Evolutionary conservation across 2,329 filamentous ascomycete species (phyloP).

Genomic region (Cercospora citrullina): DNA sequence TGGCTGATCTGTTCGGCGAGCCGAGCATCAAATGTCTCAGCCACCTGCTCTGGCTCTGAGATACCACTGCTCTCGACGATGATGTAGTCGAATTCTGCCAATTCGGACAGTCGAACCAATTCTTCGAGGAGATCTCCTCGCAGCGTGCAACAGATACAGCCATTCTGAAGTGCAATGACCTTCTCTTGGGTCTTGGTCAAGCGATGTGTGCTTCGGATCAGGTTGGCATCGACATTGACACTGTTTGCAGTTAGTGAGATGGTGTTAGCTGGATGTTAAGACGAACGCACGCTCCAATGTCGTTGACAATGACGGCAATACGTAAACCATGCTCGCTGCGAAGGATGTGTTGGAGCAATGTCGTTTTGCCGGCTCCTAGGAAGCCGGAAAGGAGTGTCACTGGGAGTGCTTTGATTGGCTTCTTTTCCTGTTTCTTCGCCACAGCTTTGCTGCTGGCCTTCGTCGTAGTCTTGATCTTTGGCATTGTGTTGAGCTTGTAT

Average conservation of each 20-base stretch:
- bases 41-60: slow-evolving; percentile 71
- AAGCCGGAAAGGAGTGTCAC: slow-evolving; percentile 64
- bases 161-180: slow-evolving; percentile 43
- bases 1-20: slow-evolving; percentile 42
- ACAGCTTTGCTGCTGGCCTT: slow-evolving; percentile 20
- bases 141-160: slow-evolving; percentile 75
- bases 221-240: slow-evolving; percentile 38
- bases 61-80: slow-evolving; percentile 72
- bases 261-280: too few relatives aligned
- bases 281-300: slow-evolving; percentile 52
- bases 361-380: slow-evolving; percentile 69
- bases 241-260: slow-evolving; percentile 16
- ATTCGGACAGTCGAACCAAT: slow-evolving; percentile 63
- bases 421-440: slow-evolving; percentile 9
- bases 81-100: slow-evolving; percentile 68
- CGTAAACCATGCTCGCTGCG: slow-evolving; percentile 65
- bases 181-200: slow-evolving; percentile 38
- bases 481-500: slow-evolving; percentile 15
- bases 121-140: slow-evolving; percentile 71
- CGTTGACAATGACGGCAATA: slow-evolving; percentile 73
- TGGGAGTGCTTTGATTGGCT: slow-evolving; percentile 47
- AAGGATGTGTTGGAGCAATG: slow-evolving; percentile 67
- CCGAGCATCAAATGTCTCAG: slow-evolving; percentile 68
- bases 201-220: slow-evolving; percentile 36
- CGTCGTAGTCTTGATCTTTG: slow-evolving; percentile 20